Conservation (phyloP, 345 rosid species). For the Sisymbrium altissimum region DNA sequence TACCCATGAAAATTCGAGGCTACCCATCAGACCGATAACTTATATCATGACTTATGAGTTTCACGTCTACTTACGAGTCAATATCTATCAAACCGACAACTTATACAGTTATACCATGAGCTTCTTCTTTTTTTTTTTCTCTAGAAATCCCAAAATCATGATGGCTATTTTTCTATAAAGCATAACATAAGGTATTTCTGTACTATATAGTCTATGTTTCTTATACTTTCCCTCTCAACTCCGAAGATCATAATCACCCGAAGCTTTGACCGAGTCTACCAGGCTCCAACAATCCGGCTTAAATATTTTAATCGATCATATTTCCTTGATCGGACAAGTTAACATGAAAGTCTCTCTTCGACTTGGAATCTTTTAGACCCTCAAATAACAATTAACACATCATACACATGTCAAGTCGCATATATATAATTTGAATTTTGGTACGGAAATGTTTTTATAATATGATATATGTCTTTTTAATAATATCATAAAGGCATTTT, state of each 20-base stretch:
- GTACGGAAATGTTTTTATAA: too few species aligned
- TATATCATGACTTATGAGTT: too few species aligned
- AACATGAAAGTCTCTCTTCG: background rate
- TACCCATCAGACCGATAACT: too few species aligned
- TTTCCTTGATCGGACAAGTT: background rate
- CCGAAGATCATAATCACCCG: background rate
- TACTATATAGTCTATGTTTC: background rate
- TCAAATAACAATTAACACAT: background rate
- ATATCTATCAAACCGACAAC: background rate
- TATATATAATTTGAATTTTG: too few species aligned
- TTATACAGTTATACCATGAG: background rate
- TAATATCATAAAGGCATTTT: too few species aligned
- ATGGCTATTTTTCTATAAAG: background rate
- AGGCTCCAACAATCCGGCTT: background rate
- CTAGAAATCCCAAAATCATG: background rate
- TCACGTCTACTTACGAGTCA: background rate
- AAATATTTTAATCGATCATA: background rate
- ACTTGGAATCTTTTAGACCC: background rate
- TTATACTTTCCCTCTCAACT: background rate
- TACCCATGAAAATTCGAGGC: background rate
- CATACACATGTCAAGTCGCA: too few species aligned
- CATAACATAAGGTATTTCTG: background rate
- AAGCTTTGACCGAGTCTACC: background rate
- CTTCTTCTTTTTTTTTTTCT: background rate
- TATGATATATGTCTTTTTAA: too few species aligned